Conservation (phyloP, 306 rosid genomes). For the Lathyrus sativus region DNA sequence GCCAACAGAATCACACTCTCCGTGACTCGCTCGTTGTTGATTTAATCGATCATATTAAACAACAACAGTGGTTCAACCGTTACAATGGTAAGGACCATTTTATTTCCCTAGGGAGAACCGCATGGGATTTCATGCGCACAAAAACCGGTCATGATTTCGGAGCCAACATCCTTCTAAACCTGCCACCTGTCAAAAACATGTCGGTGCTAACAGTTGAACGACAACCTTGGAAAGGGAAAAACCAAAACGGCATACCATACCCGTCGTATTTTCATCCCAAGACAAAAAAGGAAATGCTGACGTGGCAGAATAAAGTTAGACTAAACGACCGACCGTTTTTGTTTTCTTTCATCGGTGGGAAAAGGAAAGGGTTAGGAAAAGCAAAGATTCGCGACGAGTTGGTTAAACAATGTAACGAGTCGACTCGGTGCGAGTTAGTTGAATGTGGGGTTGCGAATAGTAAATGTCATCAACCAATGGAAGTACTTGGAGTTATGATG, state of each 20-base stretch:
- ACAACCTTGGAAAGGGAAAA: constrained; percentile 65
- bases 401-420: constrained; percentile 51
- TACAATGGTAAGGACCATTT: constrained; percentile 65
- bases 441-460: constrained; percentile 37
- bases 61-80: constrained; percentile 46
- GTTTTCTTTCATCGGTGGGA: constrained; percentile 69
- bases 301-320: constrained; percentile 54
- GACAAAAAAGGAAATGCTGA: constrained; percentile 30
- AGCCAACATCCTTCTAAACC: constrained; percentile 63
- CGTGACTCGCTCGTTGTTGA: constrained; percentile 63
- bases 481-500: constrained; percentile 52
- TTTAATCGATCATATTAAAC: constrained; percentile 37
- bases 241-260: constrained; percentile 77
- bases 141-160: constrained; percentile 57
- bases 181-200: constrained; percentile 72
- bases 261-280: constrained; percentile 82
- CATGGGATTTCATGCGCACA: constrained; percentile 84
- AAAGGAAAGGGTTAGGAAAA: constrained; percentile 60
- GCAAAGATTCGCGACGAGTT: constrained; percentile 65
- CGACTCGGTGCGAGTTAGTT: constrained; percentile 47
- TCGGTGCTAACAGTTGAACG: constrained; percentile 88
- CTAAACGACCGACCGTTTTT: constrained; percentile 45
- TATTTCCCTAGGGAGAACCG: constrained; percentile 72
- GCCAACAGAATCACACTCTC: constrained; percentile 48
- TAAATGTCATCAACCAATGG: constrained; percentile 53